phyloP scores from a whole-genome alignment of 2,329 filamentous ascomycete genomes.

The Amauroascus verrucosus region DNA sequence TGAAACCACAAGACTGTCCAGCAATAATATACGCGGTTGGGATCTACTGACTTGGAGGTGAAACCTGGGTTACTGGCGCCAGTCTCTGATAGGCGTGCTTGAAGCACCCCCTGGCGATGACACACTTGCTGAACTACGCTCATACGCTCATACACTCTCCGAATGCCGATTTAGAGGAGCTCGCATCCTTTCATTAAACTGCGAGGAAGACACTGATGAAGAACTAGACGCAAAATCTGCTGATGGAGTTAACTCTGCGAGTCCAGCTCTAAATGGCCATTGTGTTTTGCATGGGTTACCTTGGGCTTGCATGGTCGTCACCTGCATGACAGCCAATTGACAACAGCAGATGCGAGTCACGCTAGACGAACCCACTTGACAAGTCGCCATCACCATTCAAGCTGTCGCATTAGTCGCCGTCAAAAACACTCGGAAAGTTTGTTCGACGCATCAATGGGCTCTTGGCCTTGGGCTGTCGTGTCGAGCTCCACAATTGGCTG shows the following conservation, averaged over 20 bases:
- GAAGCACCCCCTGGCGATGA: constrained; percentile 6
- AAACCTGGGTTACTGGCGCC: background rate
- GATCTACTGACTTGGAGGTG: background rate
- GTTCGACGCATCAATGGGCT: background rate
- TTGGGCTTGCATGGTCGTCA: constrained; percentile 3
- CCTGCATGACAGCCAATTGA: constrained; percentile 9
- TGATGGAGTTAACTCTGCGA: background rate
- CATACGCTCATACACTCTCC: background rate
- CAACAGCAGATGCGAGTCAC: background rate
- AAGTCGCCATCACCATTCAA: constrained; percentile 5
- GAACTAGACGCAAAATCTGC: background rate
- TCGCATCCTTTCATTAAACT: constrained; percentile 8
- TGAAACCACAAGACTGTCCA: background rate
- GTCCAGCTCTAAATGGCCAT: constrained; percentile 3
- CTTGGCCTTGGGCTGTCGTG: background rate
- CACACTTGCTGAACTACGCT: background rate
- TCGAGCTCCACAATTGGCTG: constrained; percentile 5
- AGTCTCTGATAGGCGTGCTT: background rate
- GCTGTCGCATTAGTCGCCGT: constrained; percentile 6
- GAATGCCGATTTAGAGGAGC: background rate
- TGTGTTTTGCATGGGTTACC: constrained; percentile 4
- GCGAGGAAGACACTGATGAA: background rate
- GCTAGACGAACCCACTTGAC: constrained; percentile 6
- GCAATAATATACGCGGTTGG: background rate
- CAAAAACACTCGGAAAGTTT: constrained; percentile 1